A percentile compares a stretch with the other conserved stretches of the same genome.
phyloP scores from a whole-genome alignment of 345 rosid species.

The Lenwebbia sp. region DNA sequence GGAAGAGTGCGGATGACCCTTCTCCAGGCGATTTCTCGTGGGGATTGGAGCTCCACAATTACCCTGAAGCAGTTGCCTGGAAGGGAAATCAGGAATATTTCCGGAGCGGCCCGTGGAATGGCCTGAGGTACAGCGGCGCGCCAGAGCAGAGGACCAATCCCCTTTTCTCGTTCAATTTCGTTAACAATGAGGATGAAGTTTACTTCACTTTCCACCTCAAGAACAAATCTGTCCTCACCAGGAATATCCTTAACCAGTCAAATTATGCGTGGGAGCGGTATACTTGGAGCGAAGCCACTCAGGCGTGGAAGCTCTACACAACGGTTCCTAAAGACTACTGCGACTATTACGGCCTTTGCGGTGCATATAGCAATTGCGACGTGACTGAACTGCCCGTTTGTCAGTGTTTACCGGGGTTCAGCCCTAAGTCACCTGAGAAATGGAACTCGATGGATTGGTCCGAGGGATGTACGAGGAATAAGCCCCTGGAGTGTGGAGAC shows the following conservation, averaged over 20 bases:
- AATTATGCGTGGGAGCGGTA: conserved; percentile 11
- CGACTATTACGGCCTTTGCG: conserved; percentile 24
- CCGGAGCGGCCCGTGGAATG: conserved; percentile 48
- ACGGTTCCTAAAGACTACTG: conserved; percentile 36
- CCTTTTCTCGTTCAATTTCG: conserved; percentile 13
- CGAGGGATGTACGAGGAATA: conserved; percentile 14
- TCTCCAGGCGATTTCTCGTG: conserved; percentile 24
- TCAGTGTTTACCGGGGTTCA: conserved; percentile 11
- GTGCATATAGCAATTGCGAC: conserved; percentile 22
- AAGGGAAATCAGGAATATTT: conserved; percentile 2
- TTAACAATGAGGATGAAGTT: conserved; percentile 11
- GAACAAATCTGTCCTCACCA: conserved; percentile 10
- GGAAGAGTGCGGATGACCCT: conserved; percentile 38
- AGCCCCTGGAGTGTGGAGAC: conserved; percentile 8
- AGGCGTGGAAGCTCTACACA: conserved; percentile 19
- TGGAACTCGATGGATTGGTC: conserved; percentile 12
- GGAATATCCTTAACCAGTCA: conserved; percentile 16
- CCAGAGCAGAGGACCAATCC: conserved; percentile 20
- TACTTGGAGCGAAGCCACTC: conserved; percentile 25
- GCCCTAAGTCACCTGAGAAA: conserved; percentile 9
- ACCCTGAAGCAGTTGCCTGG: conserved; percentile 24
- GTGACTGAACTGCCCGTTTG: conserved; percentile 16
- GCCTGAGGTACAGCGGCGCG: conserved; percentile 31
- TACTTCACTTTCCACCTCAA: conserved; percentile 13
- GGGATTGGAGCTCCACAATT: conserved; percentile 9